A percentile compares a stretch with the other conserved stretches of the same genome.
These are phyloP conservation scores for Malassezia japonica DNA, from an alignment of 1,284 basidiomycete genomes.

Conservation along the genomic window DNA sequence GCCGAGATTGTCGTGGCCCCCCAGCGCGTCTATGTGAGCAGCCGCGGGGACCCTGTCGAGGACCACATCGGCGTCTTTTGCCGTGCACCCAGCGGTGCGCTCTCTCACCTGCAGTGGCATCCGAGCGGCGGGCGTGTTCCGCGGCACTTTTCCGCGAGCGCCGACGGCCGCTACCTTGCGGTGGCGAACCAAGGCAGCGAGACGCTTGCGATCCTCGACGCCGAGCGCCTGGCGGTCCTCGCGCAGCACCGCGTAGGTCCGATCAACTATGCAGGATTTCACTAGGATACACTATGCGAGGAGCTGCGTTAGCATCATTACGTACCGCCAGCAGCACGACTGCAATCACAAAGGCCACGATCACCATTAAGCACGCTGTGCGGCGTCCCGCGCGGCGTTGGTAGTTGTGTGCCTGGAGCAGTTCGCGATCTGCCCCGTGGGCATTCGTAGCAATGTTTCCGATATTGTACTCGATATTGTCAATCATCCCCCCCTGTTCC, in stretches of 20 bases:
- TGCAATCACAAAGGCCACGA: constrained; percentile 75
- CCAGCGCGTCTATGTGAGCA: constrained; percentile 19
- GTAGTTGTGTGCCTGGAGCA: constrained; percentile 81
- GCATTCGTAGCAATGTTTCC: constrained; percentile 76
- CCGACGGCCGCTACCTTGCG: constrained; percentile 12
- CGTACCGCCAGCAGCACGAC: constrained; percentile 69
- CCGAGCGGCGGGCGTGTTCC: constrained; percentile 15
- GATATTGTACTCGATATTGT: constrained; percentile 94
- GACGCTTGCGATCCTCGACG: constrained; percentile 9
- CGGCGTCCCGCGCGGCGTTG: constrained; percentile 85
- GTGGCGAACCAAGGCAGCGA: constrained; percentile 18
- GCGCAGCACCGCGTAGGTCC: not conserved
- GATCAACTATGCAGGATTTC: constrained; percentile 2
- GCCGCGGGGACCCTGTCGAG: constrained; percentile 16
- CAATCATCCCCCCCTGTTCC: constrained; percentile 89
- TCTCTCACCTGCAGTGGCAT: constrained; percentile 7
- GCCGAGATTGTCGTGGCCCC: constrained; percentile 19
- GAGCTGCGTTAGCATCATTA: constrained; percentile 4
- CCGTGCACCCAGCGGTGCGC: constrained; percentile 3
- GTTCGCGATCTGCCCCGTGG: constrained; percentile 71
- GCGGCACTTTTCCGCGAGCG: constrained; percentile 3
- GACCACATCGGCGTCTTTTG: constrained; percentile 20
- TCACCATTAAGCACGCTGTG: constrained; percentile 77
- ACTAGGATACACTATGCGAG: not conserved
- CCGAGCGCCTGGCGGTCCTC: constrained; percentile 5